phyloP scores from a whole-genome alignment of 2,329 filamentous ascomycete species.

The Orbilia quercus region DNA sequence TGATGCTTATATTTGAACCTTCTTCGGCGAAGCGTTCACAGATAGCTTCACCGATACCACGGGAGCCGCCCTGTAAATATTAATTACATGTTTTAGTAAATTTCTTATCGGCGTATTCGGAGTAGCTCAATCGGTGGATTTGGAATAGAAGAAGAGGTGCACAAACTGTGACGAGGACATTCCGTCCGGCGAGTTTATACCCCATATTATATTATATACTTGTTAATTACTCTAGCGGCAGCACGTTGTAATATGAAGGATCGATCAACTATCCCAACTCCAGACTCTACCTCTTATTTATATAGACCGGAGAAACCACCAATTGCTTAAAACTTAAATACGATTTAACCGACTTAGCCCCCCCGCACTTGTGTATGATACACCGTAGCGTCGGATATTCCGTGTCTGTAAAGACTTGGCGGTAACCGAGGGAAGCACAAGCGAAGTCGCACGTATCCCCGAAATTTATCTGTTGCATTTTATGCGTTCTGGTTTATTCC shows the following conservation, averaged over 20 bases:
- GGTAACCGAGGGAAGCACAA: conserved; percentile 37
- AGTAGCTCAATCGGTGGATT: too few species aligned
- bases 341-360: too few species aligned
- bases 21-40: conserved; percentile 74
- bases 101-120: conserved; percentile 1
- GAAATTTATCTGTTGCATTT: conserved; percentile 31
- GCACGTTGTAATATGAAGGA: too few species aligned
- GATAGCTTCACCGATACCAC: conserved; percentile 78
- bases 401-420: not conserved
- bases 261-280: too few species aligned
- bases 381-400: not conserved
- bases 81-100: not conserved
- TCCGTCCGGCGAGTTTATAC: conserved; percentile 72
- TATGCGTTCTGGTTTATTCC: conserved; percentile 47
- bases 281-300: not conserved
- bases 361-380: too few species aligned
- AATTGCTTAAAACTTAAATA: too few species aligned
- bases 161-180: conserved; percentile 71
- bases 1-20: conserved; percentile 77
- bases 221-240: too few species aligned
- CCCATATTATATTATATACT: too few species aligned
- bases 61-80: conserved; percentile 56
- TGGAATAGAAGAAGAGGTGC: too few species aligned
- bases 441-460: too few species aligned
- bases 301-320: not conserved